Conservation (phyloP, 805 yeast species). For the Tanozyma kutaoensis region DNA sequence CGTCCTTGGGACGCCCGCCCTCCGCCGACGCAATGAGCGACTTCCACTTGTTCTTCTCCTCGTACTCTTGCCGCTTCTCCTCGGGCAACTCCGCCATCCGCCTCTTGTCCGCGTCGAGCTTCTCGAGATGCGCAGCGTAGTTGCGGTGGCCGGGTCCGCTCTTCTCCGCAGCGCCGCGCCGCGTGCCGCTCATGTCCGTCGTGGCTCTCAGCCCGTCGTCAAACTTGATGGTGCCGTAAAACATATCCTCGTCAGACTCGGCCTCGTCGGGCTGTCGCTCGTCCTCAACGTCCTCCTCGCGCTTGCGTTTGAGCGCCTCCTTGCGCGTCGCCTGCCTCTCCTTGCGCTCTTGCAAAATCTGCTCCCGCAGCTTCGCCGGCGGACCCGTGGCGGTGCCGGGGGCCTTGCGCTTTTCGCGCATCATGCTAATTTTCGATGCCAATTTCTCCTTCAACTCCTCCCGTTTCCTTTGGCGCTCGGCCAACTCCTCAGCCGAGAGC, state of each 20-base stretch:
- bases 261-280: slow-evolving; percentile 24
- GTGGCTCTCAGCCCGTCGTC: slow-evolving; percentile 72
- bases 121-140: slow-evolving; percentile 65
- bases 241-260: slow-evolving; percentile 17
- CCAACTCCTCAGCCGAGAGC: slow-evolving; percentile 34
- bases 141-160: slow-evolving; percentile 86
- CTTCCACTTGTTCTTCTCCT: slow-evolving; percentile 76
- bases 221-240: slow-evolving; percentile 75
- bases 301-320: slow-evolving; percentile 28
- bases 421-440: slow-evolving; percentile 51
- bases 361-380: slow-evolving; percentile 78
- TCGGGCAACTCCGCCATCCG: slow-evolving; percentile 45
- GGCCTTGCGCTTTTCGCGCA: slow-evolving; percentile 80
- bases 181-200: slow-evolving; percentile 47
- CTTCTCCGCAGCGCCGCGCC: slow-evolving; percentile 34
- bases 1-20: slow-evolving; percentile 81
- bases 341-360: slow-evolving; percentile 53
- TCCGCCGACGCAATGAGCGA: slow-evolving; percentile 75
- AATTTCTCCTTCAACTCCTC: slow-evolving; percentile 67
- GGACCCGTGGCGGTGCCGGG: slow-evolving; percentile 75
- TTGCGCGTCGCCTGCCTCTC: slow-evolving; percentile 31
- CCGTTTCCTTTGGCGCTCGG: slow-evolving; percentile 38
- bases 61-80: slow-evolving; percentile 33
- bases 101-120: slow-evolving; percentile 61
- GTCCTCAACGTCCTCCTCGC: slow-evolving; percentile 24